These are phyloP conservation scores for Colletotrichum sp. DNA, from an alignment of 2,329 filamentous ascomycete species.

Conservation along the genomic window DNA sequence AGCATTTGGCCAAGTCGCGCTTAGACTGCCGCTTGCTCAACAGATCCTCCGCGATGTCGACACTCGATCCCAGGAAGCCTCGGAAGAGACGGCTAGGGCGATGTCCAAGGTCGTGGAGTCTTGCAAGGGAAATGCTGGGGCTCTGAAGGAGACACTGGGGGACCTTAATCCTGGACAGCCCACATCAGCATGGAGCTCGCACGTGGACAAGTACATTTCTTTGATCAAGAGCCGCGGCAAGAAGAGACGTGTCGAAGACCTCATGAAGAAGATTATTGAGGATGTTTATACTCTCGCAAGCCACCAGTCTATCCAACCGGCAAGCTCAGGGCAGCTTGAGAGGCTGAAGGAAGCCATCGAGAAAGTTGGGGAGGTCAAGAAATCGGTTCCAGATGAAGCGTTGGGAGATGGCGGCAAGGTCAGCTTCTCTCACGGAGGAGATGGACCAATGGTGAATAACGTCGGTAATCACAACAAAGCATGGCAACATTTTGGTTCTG, in stretches of 20 bases:
- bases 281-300: neutral
- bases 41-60: neutral
- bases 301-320: rapidly evolving
- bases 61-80: neutral
- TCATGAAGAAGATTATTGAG: neutral
- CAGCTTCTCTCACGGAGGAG: neutral
- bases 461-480: neutral
- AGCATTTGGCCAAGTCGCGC: neutral
- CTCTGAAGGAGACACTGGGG: too few relatives aligned
- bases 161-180: neutral
- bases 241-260: neutral
- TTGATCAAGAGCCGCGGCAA: neutral
- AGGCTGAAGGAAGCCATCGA: neutral
- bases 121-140: neutral
- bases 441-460: neutral
- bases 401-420: neutral
- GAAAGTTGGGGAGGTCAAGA: neutral
- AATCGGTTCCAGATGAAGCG: neutral
- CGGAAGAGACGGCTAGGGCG: neutral
- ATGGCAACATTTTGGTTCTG: neutral
- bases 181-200: neutral
- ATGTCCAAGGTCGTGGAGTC: neutral
- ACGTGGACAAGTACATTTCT: neutral
- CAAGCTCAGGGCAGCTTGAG: neutral
- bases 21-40: neutral